A percentile compares a stretch with the other conserved stretches of the same genome.
These are phyloP conservation scores for Calendula officinalis DNA, from an alignment of 129 eudicot species.

Conservation along the genomic window DNA sequence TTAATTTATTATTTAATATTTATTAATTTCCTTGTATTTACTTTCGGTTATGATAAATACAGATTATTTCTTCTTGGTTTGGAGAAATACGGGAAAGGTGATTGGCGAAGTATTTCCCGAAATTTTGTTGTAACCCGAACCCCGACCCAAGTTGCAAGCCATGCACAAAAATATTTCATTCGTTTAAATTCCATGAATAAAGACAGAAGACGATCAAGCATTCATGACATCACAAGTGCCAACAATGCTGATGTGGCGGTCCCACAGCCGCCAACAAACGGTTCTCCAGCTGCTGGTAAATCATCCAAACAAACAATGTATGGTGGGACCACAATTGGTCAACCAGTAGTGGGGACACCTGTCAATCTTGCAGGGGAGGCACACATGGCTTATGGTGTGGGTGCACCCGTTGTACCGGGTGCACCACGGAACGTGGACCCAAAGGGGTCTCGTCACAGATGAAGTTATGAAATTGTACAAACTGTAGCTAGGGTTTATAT, in stretches of 20 bases:
- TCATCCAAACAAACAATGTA: constrained; percentile 52
- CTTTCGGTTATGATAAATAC: constrained; percentile 8
- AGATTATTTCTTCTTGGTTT: constrained; percentile 87
- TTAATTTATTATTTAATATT: too few species aligned
- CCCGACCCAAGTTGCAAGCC: constrained; percentile 94
- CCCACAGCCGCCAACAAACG: constrained; percentile 65
- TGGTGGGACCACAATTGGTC: constrained; percentile 70
- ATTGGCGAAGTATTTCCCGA: constrained; percentile 92
- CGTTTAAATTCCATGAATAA: constrained; percentile 89
- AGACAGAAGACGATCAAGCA: constrained; percentile 86
- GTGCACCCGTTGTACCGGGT: constrained; percentile 36
- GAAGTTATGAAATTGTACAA: constrained; percentile 31
- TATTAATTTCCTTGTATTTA: background rate
- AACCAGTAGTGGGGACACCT: constrained; percentile 83
- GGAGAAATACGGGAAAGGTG: constrained; percentile 97
- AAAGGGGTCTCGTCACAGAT: constrained; percentile 32
- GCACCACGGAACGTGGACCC: constrained; percentile 43
- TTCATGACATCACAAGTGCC: constrained; percentile 85
- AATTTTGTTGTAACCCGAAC: constrained; percentile 87
- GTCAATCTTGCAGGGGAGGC: constrained; percentile 31
- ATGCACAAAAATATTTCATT: constrained; percentile 87
- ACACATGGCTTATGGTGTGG: constrained; percentile 41
- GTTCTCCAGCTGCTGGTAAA: constrained; percentile 37
- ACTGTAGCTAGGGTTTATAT: constrained; percentile 30
- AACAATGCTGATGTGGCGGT: constrained; percentile 55